phyloP scores from a whole-genome alignment of 345 rosid genomes.

The Rhodamnia argentea region DNA sequence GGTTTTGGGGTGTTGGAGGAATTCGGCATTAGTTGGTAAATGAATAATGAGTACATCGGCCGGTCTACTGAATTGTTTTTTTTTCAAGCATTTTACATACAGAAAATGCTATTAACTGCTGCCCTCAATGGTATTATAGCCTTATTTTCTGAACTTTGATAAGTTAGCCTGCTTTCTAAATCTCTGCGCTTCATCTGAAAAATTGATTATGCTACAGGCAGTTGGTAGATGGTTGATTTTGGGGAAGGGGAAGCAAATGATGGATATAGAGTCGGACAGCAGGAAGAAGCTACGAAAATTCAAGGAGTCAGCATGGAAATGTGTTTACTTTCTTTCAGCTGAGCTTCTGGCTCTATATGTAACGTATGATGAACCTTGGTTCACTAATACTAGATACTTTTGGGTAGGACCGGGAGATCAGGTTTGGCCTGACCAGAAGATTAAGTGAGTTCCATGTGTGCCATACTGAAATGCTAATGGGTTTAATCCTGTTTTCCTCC shows the following conservation, averaged over 20 bases:
- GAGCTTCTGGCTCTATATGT: constrained; percentile 70
- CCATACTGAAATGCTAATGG: neutral
- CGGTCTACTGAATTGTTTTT: neutral
- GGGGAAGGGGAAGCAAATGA: constrained; percentile 24
- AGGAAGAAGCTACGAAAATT: constrained; percentile 61
- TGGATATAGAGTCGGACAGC: constrained; percentile 13
- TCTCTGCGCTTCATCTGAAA: neutral
- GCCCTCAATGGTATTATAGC: neutral
- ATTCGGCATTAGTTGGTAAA: neutral
- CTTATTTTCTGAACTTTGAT: neutral
- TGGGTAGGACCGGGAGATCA: constrained; percentile 97
- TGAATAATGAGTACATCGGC: neutral
- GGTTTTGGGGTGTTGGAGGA: neutral
- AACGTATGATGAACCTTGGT: constrained; percentile 84
- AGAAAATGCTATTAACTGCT: neutral
- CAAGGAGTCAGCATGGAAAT: constrained; percentile 99
- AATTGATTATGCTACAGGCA: constrained; percentile 32
- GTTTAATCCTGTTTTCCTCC: neutral
- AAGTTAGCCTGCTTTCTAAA: neutral
- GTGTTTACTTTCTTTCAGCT: constrained; percentile 72
- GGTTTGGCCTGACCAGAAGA: constrained; percentile 86
- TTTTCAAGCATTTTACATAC: neutral
- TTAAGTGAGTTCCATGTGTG: constrained; percentile 40
- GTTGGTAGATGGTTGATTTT: constrained; percentile 45
- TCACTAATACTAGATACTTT: constrained; percentile 58